These are phyloP conservation scores for Posidonia oceanica DNA, from an alignment of 116 monocot species.

Conservation along the genomic window DNA sequence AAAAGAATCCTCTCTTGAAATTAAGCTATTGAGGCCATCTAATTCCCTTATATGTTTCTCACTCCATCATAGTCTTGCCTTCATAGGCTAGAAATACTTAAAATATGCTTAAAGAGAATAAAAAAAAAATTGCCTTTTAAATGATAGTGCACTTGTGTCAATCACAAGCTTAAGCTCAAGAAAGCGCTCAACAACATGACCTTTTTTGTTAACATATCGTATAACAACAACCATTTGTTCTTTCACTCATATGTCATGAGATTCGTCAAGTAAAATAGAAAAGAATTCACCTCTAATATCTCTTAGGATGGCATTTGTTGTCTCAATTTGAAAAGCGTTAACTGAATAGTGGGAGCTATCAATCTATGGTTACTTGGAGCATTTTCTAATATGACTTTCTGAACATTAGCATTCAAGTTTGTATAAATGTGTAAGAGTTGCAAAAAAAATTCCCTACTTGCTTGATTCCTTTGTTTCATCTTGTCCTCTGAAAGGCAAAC, in stretches of 20 bases:
- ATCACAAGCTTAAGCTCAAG: conserved; percentile 5
- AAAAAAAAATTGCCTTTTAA: neutral
- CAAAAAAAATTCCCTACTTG: conserved; percentile 17
- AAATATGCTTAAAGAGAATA: neutral
- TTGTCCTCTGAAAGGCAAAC: conserved; percentile 14
- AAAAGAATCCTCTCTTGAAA: conserved; percentile 5
- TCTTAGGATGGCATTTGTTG: neutral
- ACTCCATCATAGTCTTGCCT: conserved; percentile 22
- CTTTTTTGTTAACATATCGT: conserved; percentile 9
- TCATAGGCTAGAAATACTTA: neutral
- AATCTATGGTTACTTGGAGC: conserved; percentile 7
- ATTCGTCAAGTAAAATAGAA: neutral
- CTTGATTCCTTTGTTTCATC: conserved; percentile 14
- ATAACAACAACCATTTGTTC: conserved; percentile 16
- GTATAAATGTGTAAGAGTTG: neutral
- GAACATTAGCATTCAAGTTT: neutral
- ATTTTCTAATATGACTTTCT: conserved; percentile 5
- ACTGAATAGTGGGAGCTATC: conserved; percentile 8
- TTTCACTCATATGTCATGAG: conserved; percentile 3
- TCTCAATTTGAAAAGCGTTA: neutral
- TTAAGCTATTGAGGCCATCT: conserved; percentile 14
- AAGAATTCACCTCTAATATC: conserved; percentile 4
- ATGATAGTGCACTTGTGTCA: neutral
- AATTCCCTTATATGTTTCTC: conserved; percentile 20
- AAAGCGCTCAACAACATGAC: conserved; percentile 2